Evolutionary conservation across 2,329 filamentous ascomycete species (phyloP).

Genomic region (Pseudogymnoascus sp.): DNA sequence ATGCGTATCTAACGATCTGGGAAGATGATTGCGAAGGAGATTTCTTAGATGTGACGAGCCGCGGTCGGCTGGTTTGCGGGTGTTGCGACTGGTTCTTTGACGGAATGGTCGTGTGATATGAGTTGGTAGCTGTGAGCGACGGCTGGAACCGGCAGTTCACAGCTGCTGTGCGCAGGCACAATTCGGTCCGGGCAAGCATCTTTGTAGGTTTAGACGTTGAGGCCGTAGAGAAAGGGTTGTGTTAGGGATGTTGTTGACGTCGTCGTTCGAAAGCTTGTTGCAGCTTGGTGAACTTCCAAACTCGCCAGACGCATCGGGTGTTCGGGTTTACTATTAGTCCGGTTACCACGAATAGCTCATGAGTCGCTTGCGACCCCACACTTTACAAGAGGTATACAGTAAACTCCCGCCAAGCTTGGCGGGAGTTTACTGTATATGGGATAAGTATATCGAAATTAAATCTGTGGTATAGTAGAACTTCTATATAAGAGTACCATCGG

Average conservation of each 20-base stretch:
- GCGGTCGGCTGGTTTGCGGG: background rate
- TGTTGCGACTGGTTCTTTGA: constrained; percentile 14
- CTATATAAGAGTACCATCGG: too few relatives aligned
- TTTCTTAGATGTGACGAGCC: background rate
- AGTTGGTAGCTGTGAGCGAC: constrained; percentile 20
- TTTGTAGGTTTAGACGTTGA: constrained; percentile 1
- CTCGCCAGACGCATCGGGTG: background rate
- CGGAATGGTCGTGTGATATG: constrained; percentile 22
- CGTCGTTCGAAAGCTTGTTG: background rate
- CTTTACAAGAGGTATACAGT: too few relatives aligned
- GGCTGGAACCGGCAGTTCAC: constrained; percentile 26
- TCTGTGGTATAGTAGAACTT: too few relatives aligned
- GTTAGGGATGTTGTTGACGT: constrained; percentile 4
- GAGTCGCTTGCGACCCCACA: too few relatives aligned
- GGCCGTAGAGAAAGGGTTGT: background rate
- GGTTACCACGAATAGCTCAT: background rate
- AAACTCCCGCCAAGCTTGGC: too few relatives aligned
- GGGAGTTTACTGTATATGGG: too few relatives aligned
- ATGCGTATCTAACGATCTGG: constrained; percentile 9
- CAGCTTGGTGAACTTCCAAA: constrained; percentile 1
- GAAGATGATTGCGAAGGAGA: constrained; percentile 4
- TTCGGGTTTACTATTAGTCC: background rate
- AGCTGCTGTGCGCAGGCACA: constrained; percentile 24
- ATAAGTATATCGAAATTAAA: too few relatives aligned
- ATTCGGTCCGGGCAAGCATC: constrained; percentile 17